These are phyloP conservation scores for Colletotrichum destructivum DNA, from an alignment of 2,329 filamentous ascomycete species.

Conservation along the genomic window DNA sequence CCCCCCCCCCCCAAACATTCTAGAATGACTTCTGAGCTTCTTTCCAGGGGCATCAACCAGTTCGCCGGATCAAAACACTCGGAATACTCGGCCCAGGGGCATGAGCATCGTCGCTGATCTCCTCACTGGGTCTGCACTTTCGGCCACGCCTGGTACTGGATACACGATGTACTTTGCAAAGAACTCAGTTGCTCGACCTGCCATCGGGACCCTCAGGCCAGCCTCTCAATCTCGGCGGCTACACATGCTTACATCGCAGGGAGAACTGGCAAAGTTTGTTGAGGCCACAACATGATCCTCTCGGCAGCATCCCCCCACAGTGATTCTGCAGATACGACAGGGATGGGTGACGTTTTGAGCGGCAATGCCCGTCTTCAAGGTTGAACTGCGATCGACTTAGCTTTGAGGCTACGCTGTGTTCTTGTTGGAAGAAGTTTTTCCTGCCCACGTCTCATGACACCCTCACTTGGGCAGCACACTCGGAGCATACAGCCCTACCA, in stretches of 20 bases:
- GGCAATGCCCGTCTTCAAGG: background rate
- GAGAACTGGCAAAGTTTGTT: too few relatives aligned
- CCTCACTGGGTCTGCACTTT: background rate
- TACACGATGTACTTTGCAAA: background rate
- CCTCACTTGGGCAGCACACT: background rate
- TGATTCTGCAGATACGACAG: background rate
- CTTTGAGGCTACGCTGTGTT: background rate
- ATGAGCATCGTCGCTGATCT: background rate
- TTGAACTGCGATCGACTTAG: background rate
- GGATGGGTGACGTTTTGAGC: background rate
- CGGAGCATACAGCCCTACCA: background rate
- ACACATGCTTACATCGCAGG: background rate
- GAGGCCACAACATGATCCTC: too few relatives aligned
- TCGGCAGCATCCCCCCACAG: too few relatives aligned
- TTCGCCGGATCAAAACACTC: background rate
- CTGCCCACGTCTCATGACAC: conserved; percentile 7
- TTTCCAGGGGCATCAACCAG: background rate
- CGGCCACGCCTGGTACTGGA: background rate
- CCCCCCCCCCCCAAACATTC: background rate
- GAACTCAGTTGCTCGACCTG: too few relatives aligned
- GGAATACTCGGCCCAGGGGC: background rate
- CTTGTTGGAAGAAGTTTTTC: background rate
- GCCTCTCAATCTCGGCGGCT: background rate
- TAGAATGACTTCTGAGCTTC: background rate
- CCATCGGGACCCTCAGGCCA: background rate